phyloP scores from a whole-genome alignment of 768 basidiomycete species.

The Podaxis carcinomalis region DNA sequence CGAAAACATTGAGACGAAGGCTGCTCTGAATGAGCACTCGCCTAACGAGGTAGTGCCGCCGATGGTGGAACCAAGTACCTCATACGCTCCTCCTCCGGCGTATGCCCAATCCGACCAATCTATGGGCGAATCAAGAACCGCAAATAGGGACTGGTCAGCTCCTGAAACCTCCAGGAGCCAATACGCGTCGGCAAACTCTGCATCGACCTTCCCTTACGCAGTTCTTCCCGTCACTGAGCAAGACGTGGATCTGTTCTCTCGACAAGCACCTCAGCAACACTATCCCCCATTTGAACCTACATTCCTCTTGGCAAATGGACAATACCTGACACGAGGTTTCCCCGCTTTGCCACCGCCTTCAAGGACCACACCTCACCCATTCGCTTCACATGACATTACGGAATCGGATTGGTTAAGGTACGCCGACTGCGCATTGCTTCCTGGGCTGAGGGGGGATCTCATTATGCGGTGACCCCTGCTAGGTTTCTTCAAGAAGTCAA shows the following conservation, averaged over 20 bases:
- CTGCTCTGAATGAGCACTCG: neutral
- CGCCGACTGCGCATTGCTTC: neutral
- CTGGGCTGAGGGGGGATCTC: neutral
- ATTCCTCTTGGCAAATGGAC: conserved; percentile 26
- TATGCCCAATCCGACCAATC: neutral
- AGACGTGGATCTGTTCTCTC: conserved; percentile 13
- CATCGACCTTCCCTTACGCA: neutral
- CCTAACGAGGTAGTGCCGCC: no score
- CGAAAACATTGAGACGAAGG: neutral
- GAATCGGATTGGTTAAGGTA: conserved; percentile 49
- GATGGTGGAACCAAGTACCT: neutral
- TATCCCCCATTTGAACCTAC: conserved; percentile 26
- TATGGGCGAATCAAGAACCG: neutral
- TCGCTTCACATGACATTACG: conserved; percentile 41
- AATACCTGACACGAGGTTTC: conserved; percentile 39
- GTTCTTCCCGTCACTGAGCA: neutral
- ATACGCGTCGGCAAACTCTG: neutral
- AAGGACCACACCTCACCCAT: conserved; percentile 39
- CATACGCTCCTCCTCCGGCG: neutral
- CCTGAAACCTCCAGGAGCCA: neutral
- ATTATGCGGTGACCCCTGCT: neutral
- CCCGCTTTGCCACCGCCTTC: conserved; percentile 38
- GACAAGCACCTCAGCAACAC: conserved; percentile 14
- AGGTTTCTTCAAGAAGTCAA: conserved; percentile 6
- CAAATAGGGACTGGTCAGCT: neutral